Evolutionary conservation across 2,329 filamentous ascomycete species (phyloP), one percentile per base, ranked within the genome.

Genomic region (Trichoderma hamatum): DNA sequence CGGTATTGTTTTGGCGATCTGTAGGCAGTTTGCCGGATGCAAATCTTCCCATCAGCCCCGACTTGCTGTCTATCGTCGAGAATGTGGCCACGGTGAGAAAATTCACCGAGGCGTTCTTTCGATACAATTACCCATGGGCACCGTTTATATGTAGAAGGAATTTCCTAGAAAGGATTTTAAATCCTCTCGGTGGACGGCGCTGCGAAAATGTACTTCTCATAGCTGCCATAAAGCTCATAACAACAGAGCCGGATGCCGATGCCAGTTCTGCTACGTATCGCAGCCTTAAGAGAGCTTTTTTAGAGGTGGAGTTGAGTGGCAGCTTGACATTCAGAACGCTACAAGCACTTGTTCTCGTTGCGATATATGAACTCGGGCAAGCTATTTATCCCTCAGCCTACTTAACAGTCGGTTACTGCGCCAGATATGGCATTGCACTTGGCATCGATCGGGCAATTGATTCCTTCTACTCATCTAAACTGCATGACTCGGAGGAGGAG

Each of bases 131-230:
- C 54, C 54, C 54, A 56, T 56, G 54, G 54, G 54, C 54, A 34
- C 54, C 54, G 30, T 56, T 56, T 21, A 56, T 56, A 34, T 56
- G 54, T 34, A 56, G 54, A 56, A 56, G 54, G 54, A 56, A 56
- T 56, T 56, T 56, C 19, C 19, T 56, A 28, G 54, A 56, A 56
- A 56, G 54, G 19, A 56, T 34, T 56, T 32, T 56, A 34, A 56
- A 56, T 34, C 54, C 54, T 56, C 54, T 56, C 19, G 19, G 54
- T 24, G 54, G 32, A 56, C 54, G 54, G 28, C 54, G 54, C 19
- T 56, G 19, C 34, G 54, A 56, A 21, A 56, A 56, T 10, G 19
- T 56, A 11, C 54, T 56, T 21, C 54, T 56, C 28, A 56, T 56
- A 56, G 28, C 19, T 56, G 54, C 54, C 34, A 56, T 56, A 24